Evolutionary conservation across 2,329 filamentous ascomycete genomes (phyloP), one percentile per base, ranked within the genome.

Genomic region (Penicillium vulpinum): DNA sequence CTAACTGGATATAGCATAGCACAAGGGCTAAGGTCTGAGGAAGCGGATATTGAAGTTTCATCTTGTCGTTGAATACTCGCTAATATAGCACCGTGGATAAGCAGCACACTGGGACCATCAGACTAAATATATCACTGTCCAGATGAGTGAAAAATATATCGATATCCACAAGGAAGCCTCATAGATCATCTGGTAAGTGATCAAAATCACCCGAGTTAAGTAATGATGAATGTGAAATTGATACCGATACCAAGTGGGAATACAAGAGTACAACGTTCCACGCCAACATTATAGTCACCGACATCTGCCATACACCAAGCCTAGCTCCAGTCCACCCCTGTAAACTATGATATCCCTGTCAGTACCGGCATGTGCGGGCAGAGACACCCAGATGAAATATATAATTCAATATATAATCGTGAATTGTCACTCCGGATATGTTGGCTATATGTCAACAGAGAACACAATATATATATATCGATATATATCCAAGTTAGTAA

Each of bases 11-110:
- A 8, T 48, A 55, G 26, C 45, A 61, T 15, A 64, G 5, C 8
- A 62, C 28, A 15, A 70, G 47, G 43, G 49, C 54, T 2, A 66
- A 2, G 10, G 41, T 21, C 26, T 58, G 57, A 10, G 59, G 2
- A 35, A 41, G 15, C 6, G 24, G 8, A 35, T 2, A n/a, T 21
- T 38, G 18, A 26, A 22, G 22, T 28, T 9, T 31, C 46, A 58
- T 61, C 16, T n/a, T 38, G 36, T 48, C 9, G 31, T 35, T 29
- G 13, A 22, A 8, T 26, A 24, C 9, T 29, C 18, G 24, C 5
- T 8, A 13, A 43, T 29, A 9, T 4, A 18, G 5, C n/a, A 18
- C 5, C 1, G 3, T 13, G 8, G 9, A 24, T 8, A 11, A n/a
- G 18, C 5, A 24, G 4, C 6, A 7, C 16, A 13, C 15, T 15